Evolutionary conservation across 2,329 filamentous ascomycete genomes (phyloP).

Genomic region (Metarhizium robertsii): DNA sequence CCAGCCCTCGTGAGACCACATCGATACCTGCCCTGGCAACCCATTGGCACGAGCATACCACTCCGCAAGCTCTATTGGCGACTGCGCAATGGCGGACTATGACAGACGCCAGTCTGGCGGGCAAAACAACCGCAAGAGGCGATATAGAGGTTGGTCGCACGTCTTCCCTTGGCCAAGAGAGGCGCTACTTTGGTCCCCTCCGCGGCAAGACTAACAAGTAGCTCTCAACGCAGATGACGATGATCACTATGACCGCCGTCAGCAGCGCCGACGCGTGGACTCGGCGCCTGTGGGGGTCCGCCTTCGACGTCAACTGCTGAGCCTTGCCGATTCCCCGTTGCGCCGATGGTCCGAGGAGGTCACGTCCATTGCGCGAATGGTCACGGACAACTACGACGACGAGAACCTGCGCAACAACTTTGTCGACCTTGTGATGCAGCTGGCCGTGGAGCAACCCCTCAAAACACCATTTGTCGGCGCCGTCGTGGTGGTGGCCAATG

Average conservation of each 20-base stretch:
- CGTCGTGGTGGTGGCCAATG: conserved; percentile 71
- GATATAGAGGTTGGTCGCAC: conserved; percentile 59
- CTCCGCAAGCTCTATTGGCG: not conserved
- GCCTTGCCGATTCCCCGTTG: conserved; percentile 73
- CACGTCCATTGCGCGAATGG: conserved; percentile 61
- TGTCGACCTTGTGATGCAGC: conserved; percentile 62
- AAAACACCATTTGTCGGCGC: conserved; percentile 95
- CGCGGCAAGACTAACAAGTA: conserved; percentile 2
- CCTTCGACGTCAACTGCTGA: conserved; percentile 68
- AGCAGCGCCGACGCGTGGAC: conserved; percentile 65
- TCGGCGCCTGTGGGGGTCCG: conserved; percentile 58
- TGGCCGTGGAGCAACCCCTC: conserved; percentile 84
- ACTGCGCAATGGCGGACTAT: conserved; percentile 40
- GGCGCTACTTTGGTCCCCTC: not conserved
- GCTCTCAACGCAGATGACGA: conserved; percentile 46
- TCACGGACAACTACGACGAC: conserved; percentile 80
- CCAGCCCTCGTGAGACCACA: not conserved
- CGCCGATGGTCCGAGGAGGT: conserved; percentile 74
- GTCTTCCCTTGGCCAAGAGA: too few relatives aligned
- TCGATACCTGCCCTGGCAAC: not conserved
- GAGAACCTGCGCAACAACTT: conserved; percentile 66
- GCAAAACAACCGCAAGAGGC: conserved; percentile 62
- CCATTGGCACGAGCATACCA: not conserved
- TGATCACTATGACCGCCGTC: conserved; percentile 66
- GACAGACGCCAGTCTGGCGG: conserved; percentile 44